Evolutionary conservation across 2,329 filamentous ascomycete species (phyloP), one percentile per base, ranked within the genome.

Genomic region (Verticillium nubilum): DNA sequence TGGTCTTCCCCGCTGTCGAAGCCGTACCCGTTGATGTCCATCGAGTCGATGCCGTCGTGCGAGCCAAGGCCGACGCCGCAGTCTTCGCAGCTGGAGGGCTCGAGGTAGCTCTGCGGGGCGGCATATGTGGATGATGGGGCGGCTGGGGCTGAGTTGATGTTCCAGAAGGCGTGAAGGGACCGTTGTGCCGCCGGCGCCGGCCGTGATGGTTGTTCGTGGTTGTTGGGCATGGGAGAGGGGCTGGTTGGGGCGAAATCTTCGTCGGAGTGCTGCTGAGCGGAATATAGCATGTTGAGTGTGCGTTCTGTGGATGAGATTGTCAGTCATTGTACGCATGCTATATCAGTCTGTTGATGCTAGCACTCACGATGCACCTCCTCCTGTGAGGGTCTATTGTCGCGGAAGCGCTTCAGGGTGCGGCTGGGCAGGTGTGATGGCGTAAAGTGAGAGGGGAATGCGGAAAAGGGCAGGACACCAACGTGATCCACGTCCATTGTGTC

Each of bases 41-140:
- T 77, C 19, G 64, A 68, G 13, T 73, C 72, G 7, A 64, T 65
- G 0, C 61, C 61, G 4, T 52, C 59, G 35, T 37, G 54, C 13
- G 4, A 60, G 37, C 59, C 63, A 0, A 79, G 61, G 1, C 65
- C 60, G 0, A 66, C 64, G 52, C 80, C 79, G 60, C 84, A 86
- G 66, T 86, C 83, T 53, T 86, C 82, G 66, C 84, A 87, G 59
- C 70, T 75, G 0, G 13, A 29, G 13, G 52, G 13, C 13, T 88
- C 84, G 53, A 97, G 77, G 69, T 97, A 98, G 67, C 85, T 89
- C 75, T 96, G 89, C 68, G 97, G 92, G 64, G 72, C 81, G 66
- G 65, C 80, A 65, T 70, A 64, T 1, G 67, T 65, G 0, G 73
- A 66, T 1, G 64, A 60, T 2, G 67, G 63, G 4, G 67, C 67